These are phyloP conservation scores for Ottelia alismoides DNA, from an alignment of 106 monocot genomes.

Conservation along the genomic window DNA sequence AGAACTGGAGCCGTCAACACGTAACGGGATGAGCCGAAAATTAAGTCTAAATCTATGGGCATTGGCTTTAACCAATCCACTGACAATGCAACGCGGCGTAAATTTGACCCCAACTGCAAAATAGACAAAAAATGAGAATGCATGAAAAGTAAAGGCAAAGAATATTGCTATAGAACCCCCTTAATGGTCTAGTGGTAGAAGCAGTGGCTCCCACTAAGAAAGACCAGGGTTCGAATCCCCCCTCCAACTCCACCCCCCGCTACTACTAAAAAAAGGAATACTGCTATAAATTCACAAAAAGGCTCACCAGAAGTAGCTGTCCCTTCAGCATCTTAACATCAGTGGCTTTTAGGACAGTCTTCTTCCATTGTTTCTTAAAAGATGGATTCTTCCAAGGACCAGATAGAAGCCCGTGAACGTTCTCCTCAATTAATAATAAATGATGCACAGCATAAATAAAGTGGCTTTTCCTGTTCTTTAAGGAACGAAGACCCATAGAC, in stretches of 20 bases:
- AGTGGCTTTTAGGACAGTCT: constrained; percentile 46
- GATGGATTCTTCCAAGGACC: constrained; percentile 82
- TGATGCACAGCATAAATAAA: constrained; percentile 32
- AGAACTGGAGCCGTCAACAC: constrained; percentile 15
- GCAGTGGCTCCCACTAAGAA: too few relatives aligned
- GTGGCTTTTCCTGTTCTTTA: constrained; percentile 43
- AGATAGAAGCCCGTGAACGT: constrained; percentile 44
- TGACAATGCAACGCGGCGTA: constrained; percentile 68
- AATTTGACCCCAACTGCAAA: constrained; percentile 79
- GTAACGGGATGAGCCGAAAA: constrained; percentile 61
- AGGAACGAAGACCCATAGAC: constrained; percentile 20
- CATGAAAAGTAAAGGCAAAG: too few relatives aligned
- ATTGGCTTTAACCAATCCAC: constrained; percentile 71
- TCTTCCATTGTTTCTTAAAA: constrained; percentile 54
- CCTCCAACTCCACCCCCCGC: too few relatives aligned
- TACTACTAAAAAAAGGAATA: constrained; percentile 43
- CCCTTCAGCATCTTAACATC: constrained; percentile 48
- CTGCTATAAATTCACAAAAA: background rate
- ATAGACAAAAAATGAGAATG: background rate
- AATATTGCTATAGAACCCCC: too few relatives aligned
- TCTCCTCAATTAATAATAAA: constrained; percentile 66
- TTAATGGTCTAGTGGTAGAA: too few relatives aligned
- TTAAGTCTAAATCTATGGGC: constrained; percentile 38
- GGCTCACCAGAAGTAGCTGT: constrained; percentile 66
- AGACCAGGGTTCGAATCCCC: too few relatives aligned